Conservation (phyloP, 306 rosid species). For the Lathyrus oleraceus region DNA sequence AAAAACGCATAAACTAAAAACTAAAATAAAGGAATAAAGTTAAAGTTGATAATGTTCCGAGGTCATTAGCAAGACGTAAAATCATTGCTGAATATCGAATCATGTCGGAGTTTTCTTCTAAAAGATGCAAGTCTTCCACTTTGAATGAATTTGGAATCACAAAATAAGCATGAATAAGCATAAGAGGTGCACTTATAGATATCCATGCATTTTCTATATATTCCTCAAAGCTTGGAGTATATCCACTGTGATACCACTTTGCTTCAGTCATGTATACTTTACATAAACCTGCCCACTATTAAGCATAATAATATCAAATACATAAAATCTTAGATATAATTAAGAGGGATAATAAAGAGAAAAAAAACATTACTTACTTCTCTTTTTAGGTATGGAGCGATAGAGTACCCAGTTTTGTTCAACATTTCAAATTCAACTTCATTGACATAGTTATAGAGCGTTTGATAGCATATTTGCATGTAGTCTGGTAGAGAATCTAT, state of each 20-base stretch:
- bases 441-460: background rate
- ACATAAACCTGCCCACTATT: slow-evolving; percentile 26
- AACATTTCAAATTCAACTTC: background rate
- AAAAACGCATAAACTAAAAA: too few species aligned
- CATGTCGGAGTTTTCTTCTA: slow-evolving; percentile 2
- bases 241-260: slow-evolving; percentile 27
- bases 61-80: slow-evolving; percentile 13
- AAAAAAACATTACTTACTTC: background rate
- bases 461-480: background rate
- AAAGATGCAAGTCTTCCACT: background rate
- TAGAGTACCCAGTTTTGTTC: background rate
- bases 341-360: too few species aligned
- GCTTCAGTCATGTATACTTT: background rate
- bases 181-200: background rate
- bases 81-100: slow-evolving; percentile 12
- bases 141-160: background rate
- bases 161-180: background rate
- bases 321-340: too few species aligned
- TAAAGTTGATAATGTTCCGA: background rate
- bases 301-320: background rate
- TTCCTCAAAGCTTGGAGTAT: slow-evolving; percentile 12
- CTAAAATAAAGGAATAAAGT: too few species aligned
- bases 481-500: too few species aligned
- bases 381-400: background rate
- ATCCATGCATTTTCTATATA: slow-evolving; percentile 20